A percentile compares a stretch with the other conserved stretches of the same genome.
Evolutionary conservation across 140 eudicot species (phyloP).

Genomic region (Cichorium intybus): DNA sequence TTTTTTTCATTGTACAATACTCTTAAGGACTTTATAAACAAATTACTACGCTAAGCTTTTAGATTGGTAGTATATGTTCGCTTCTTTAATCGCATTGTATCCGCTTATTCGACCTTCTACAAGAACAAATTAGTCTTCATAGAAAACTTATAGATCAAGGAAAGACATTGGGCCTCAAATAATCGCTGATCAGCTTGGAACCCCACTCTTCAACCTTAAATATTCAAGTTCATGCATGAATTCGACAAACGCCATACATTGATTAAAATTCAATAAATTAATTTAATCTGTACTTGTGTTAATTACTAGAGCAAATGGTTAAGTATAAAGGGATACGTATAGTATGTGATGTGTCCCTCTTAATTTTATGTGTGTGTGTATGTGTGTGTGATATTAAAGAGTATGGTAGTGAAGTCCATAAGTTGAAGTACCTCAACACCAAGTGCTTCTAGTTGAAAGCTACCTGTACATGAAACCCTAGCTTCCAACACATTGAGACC

Average conservation of each 20-base stretch:
- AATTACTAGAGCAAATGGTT: neutral
- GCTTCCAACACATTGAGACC: slow-evolving; percentile 85
- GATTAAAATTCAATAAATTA: neutral
- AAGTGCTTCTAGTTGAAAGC: slow-evolving; percentile 73
- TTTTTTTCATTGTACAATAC: no score
- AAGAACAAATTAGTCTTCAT: no score
- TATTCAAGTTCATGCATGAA: slow-evolving; percentile 23
- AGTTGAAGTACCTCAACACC: slow-evolving; percentile 56
- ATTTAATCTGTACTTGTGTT: neutral
- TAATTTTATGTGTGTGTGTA: neutral
- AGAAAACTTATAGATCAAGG: neutral
- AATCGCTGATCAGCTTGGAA: neutral
- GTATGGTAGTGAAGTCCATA: neutral
- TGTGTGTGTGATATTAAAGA: neutral
- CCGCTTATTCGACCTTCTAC: no score
- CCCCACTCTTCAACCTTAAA: neutral
- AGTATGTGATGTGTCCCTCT: neutral
- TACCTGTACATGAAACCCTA: slow-evolving; percentile 84
- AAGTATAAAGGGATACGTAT: neutral
- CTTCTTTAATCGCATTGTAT: no score
- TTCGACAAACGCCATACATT: slow-evolving; percentile 18
- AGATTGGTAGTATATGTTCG: no score
- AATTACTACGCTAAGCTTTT: no score
- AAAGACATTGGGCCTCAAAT: neutral
- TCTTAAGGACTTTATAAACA: neutral